A percentile compares a stretch with the other conserved stretches of the same genome.
phyloP scores from a whole-genome alignment of 176 grass and related monocot species.

The Triticum dicoccoides region DNA sequence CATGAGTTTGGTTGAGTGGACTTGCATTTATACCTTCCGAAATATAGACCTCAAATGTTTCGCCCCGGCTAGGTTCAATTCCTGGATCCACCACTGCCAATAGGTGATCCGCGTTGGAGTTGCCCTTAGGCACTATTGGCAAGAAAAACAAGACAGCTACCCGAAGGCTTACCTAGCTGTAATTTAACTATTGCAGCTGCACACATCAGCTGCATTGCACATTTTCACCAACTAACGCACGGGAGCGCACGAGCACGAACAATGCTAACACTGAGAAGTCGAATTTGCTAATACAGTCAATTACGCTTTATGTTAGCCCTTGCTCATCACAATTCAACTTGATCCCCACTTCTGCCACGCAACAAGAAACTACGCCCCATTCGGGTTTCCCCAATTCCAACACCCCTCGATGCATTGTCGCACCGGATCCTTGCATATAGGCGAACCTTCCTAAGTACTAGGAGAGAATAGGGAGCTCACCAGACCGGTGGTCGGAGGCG shows the following conservation, averaged over 20 bases:
- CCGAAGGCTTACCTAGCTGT: not conserved
- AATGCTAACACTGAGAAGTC: not conserved
- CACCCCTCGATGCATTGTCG: not conserved
- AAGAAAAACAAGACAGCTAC: not conserved
- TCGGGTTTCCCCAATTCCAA: not conserved
- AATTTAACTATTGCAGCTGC: not conserved
- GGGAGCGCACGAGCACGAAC: not conserved
- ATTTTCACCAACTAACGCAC: not conserved
- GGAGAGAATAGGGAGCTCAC: slow-evolving; percentile 45
- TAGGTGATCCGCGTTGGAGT: too few relatives aligned
- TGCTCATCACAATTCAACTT: not conserved
- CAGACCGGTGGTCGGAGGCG: slow-evolving; percentile 37
- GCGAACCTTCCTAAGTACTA: not conserved
- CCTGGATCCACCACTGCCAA: too few relatives aligned
- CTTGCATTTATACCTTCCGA: too few relatives aligned
- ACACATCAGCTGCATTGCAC: slow-evolving; percentile 24
- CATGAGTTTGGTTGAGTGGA: too few relatives aligned
- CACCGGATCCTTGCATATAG: slow-evolving; percentile 3
- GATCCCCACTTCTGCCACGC: not conserved
- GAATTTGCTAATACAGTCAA: not conserved
- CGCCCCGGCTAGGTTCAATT: too few relatives aligned
- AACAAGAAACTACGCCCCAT: not conserved
- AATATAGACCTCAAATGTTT: too few relatives aligned
- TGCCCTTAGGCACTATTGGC: not conserved
- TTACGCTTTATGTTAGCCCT: not conserved